These are phyloP conservation scores for Lactarius pseudohatsudake DNA, from an alignment of 768 basidiomycete species.

Conservation along the genomic window DNA sequence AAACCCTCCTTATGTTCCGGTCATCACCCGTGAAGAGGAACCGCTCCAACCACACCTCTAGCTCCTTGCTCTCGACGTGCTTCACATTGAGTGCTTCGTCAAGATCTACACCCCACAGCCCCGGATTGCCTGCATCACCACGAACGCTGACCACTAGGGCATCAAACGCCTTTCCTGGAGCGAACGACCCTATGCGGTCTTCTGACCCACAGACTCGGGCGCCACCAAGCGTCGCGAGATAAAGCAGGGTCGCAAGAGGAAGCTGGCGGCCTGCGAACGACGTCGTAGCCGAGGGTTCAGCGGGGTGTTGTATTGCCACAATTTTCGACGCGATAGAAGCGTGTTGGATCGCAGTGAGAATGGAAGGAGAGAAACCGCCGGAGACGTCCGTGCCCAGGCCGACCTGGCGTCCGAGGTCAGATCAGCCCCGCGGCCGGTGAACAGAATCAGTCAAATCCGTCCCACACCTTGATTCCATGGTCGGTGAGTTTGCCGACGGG, in stretches of 20 bases:
- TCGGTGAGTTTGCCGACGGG: slow-evolving; percentile 79
- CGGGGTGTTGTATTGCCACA: slow-evolving; percentile 48
- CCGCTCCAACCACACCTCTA: slow-evolving; percentile 69
- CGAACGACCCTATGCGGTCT: slow-evolving; percentile 71
- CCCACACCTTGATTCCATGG: slow-evolving; percentile 68
- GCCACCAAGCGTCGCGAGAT: slow-evolving; percentile 91
- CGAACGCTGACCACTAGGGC: slow-evolving; percentile 72
- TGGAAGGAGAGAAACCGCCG: slow-evolving; percentile 82
- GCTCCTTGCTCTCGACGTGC: slow-evolving; percentile 34
- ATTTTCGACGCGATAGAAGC: slow-evolving; percentile 82
- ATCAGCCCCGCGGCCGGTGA: not conserved
- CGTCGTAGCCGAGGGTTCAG: slow-evolving; percentile 1
- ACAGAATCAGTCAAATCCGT: not conserved
- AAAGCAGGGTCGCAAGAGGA: slow-evolving; percentile 70
- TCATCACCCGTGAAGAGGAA: slow-evolving; percentile 89
- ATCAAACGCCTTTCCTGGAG: slow-evolving; percentile 84
- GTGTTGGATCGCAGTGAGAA: slow-evolving; percentile 72
- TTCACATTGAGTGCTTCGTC: slow-evolving; percentile 33
- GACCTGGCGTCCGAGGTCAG: slow-evolving; percentile 46
- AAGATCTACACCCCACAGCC: slow-evolving; percentile 51
- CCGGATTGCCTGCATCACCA: slow-evolving; percentile 52
- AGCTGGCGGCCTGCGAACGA: slow-evolving; percentile 62
- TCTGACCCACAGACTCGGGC: slow-evolving; percentile 78
- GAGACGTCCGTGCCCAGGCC: slow-evolving; percentile 94
- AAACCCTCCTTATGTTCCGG: slow-evolving; percentile 78